Evolutionary conservation across 257 asterid species (phyloP).

Genomic region (Asclepias syriaca): DNA sequence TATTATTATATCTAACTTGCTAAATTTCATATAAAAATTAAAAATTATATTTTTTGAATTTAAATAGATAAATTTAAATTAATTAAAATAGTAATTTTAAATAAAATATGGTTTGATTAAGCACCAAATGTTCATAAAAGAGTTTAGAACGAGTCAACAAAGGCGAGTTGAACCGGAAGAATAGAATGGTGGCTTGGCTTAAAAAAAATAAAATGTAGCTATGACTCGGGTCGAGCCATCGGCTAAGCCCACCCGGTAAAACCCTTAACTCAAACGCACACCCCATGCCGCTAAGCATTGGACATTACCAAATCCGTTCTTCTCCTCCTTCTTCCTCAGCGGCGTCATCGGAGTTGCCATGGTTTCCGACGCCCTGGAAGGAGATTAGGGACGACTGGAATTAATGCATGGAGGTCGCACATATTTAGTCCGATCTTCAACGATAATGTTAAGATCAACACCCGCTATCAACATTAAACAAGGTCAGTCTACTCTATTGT

Average conservation of each 20-base stretch:
- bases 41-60: no score
- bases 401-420: slow-evolving; percentile 44
- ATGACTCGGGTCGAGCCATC: neutral
- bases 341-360: neutral
- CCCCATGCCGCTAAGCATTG: neutral
- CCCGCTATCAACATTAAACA: slow-evolving; percentile 18
- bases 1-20: no score
- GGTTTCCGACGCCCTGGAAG: neutral
- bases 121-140: no score
- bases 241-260: neutral
- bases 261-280: neutral
- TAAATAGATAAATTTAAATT: no score
- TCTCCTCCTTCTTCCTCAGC: neutral
- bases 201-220: no score
- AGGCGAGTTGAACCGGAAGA: no score
- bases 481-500: slow-evolving; percentile 30
- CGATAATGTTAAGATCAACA: slow-evolving; percentile 32
- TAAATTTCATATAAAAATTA: no score
- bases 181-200: no score
- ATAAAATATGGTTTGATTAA: no score
- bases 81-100: no score
- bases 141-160: no score
- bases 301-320: neutral
- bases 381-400: neutral
- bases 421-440: slow-evolving; percentile 27